phyloP scores from a whole-genome alignment of 2,329 filamentous ascomycete genomes.

The Aspergillus novoparasiticus region DNA sequence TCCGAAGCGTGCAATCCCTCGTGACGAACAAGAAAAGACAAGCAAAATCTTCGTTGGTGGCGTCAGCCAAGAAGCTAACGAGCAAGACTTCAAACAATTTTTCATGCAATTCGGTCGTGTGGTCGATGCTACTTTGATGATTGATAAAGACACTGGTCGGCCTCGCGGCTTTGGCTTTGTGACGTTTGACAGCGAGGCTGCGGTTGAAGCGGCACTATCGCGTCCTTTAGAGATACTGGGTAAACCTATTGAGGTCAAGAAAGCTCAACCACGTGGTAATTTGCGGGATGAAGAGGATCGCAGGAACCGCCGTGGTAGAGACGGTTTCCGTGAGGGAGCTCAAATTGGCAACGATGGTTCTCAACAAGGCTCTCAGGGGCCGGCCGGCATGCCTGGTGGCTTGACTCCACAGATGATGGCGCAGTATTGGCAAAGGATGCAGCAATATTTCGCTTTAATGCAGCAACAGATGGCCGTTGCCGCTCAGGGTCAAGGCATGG shows the following conservation, averaged over 20 bases:
- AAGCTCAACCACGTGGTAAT: constrained; percentile 92
- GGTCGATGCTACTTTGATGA: constrained; percentile 97
- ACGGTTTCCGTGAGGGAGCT: constrained; percentile 44
- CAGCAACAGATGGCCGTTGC: constrained; percentile 78
- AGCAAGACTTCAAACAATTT: constrained; percentile 94
- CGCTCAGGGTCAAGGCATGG: constrained; percentile 45
- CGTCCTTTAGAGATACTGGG: constrained; percentile 87
- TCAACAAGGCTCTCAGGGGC: constrained; percentile 48
- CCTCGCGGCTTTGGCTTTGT: constrained; percentile 97
- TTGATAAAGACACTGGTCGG: constrained; percentile 98
- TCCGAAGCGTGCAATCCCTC: constrained; percentile 93
- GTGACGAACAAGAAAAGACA: constrained; percentile 97
- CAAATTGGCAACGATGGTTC: constrained; percentile 40
- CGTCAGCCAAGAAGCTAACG: constrained; percentile 94
- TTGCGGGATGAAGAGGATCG: constrained; percentile 83
- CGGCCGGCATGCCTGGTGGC: constrained; percentile 52
- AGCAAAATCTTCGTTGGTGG: constrained; percentile 99
- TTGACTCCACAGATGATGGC: constrained; percentile 98
- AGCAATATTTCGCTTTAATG: constrained; percentile 95
- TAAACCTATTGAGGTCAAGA: constrained; percentile 97
- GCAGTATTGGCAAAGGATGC: constrained; percentile 98
- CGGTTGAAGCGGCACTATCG: constrained; percentile 87
- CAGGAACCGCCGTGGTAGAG: constrained; percentile 50
- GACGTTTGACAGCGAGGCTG: constrained; percentile 93
- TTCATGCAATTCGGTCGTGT: constrained; percentile 96